Evolutionary conservation across 495 filamentous ascomycete species (phyloP).

Genomic region (Aspergillus sclerotioniger): DNA sequence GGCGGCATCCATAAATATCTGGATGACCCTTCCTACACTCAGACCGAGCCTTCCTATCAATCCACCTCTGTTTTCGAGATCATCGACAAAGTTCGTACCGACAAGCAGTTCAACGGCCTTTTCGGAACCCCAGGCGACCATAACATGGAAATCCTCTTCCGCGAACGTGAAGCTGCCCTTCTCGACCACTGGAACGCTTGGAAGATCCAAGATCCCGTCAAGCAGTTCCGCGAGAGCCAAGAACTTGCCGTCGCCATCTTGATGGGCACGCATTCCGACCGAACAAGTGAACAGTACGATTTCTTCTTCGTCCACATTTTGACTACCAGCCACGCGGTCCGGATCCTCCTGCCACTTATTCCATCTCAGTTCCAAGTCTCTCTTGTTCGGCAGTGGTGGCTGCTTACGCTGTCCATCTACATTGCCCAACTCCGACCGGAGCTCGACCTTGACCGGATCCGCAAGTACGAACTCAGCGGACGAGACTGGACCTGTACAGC

Average conservation of each 20-base stretch:
- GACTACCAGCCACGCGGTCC: slow-evolving; percentile 81
- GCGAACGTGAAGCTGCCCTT: slow-evolving; percentile 64
- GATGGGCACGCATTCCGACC: slow-evolving; percentile 52
- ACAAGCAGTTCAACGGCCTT: slow-evolving; percentile 53
- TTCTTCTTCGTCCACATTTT: slow-evolving; percentile 83
- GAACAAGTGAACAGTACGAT: slow-evolving; percentile 56
- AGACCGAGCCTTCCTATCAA: slow-evolving; percentile 43
- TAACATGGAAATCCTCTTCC: slow-evolving; percentile 67
- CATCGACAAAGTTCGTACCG: slow-evolving; percentile 53
- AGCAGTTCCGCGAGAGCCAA: slow-evolving; percentile 76
- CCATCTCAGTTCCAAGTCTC: slow-evolving; percentile 68
- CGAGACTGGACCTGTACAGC: slow-evolving; percentile 76
- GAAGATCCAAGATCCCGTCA: slow-evolving; percentile 60
- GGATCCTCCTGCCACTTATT: slow-evolving; percentile 77
- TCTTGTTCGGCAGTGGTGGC: slow-evolving; percentile 84
- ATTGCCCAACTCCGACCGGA: slow-evolving; percentile 69
- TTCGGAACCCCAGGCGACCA: slow-evolving; percentile 56
- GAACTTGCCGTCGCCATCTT: slow-evolving; percentile 71
- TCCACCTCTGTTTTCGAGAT: slow-evolving; percentile 63
- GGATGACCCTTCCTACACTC: slow-evolving; percentile 67
- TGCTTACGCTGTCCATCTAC: slow-evolving; percentile 75
- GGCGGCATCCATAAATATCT: slow-evolving; percentile 73
- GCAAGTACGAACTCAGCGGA: slow-evolving; percentile 55
- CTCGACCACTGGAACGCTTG: slow-evolving; percentile 89
- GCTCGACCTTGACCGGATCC: slow-evolving; percentile 63